Percentiles rank a stretch among this genome's conserved stretches.
Conservation (phyloP, 2,329 filamentous ascomycete genomes). For the Trichoderma cornu-damae region DNA sequence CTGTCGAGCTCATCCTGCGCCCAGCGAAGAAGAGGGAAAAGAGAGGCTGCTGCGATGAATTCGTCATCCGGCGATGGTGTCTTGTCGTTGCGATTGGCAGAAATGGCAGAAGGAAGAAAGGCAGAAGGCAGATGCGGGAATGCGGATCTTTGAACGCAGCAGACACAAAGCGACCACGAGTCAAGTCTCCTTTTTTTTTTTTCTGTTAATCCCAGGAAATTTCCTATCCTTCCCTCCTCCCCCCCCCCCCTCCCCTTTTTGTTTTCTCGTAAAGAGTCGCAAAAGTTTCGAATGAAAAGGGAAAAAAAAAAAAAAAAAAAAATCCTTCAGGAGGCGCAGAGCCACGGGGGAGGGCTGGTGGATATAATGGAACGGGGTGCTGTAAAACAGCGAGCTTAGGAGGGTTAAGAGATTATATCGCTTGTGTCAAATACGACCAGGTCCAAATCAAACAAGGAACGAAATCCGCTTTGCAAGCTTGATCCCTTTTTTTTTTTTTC, state of each 20-base stretch:
- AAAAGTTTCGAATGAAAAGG: neutral
- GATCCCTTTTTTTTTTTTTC: no score
- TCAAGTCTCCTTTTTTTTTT: no score
- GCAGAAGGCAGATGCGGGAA: no score
- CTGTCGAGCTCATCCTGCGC: slow-evolving; percentile 23
- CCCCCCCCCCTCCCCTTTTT: neutral
- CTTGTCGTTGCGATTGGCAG: neutral
- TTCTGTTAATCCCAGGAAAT: no score
- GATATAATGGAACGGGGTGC: neutral
- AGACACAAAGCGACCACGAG: no score
- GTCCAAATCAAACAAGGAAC: neutral
- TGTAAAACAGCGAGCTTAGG: neutral
- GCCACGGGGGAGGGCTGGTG: neutral
- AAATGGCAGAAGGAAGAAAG: neutral
- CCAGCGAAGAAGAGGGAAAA: neutral
- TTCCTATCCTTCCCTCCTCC: no score
- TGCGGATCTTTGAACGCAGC: no score
- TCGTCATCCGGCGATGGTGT: slow-evolving; percentile 3
- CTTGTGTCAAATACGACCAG: neutral
- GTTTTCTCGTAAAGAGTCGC: neutral
- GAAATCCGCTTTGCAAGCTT: neutral
- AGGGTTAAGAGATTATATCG: neutral
- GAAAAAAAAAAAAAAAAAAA: no score
- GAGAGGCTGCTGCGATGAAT: slow-evolving; percentile 16
- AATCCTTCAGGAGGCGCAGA: slow-evolving; percentile 1